Percentiles rank a stretch among this genome's conserved stretches.
phyloP scores from a whole-genome alignment of 768 basidiomycete species.

The Naganishia onofrii region DNA sequence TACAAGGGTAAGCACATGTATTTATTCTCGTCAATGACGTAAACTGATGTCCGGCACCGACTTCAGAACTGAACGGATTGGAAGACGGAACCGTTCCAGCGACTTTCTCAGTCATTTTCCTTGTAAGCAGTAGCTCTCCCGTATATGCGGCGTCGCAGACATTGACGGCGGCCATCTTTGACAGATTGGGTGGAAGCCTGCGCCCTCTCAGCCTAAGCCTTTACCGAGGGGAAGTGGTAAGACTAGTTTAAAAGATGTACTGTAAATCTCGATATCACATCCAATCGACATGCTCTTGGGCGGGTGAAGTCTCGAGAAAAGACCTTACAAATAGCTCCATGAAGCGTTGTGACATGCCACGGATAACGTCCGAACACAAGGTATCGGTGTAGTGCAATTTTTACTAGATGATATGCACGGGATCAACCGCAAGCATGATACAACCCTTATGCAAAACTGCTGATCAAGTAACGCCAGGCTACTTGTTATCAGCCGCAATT shows the following conservation, averaged over 20 bases:
- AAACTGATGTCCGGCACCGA: background rate
- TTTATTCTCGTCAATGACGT: background rate
- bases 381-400: too few relatives aligned
- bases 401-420: background rate
- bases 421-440: background rate
- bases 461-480: background rate
- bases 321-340: too few relatives aligned
- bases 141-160: background rate
- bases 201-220: slow-evolving; percentile 65
- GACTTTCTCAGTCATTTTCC: slow-evolving; percentile 92
- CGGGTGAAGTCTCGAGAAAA: too few relatives aligned
- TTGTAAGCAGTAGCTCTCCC: slow-evolving; percentile 59
- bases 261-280: slow-evolving; percentile 40
- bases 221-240: slow-evolving; percentile 64
- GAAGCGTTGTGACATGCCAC: too few relatives aligned
- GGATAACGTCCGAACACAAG: too few relatives aligned
- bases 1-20: slow-evolving; percentile 68
- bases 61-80: slow-evolving; percentile 74
- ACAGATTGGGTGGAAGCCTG: slow-evolving; percentile 82
- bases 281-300: too few relatives aligned
- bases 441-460: too few relatives aligned
- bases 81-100: slow-evolving; percentile 83
- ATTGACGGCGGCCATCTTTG: background rate
- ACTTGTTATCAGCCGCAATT: slow-evolving; percentile 36
- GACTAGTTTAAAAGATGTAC: slow-evolving; percentile 63